Conservation (phyloP, 23 red algal species). For the Pyropia haitanensis region DNA sequence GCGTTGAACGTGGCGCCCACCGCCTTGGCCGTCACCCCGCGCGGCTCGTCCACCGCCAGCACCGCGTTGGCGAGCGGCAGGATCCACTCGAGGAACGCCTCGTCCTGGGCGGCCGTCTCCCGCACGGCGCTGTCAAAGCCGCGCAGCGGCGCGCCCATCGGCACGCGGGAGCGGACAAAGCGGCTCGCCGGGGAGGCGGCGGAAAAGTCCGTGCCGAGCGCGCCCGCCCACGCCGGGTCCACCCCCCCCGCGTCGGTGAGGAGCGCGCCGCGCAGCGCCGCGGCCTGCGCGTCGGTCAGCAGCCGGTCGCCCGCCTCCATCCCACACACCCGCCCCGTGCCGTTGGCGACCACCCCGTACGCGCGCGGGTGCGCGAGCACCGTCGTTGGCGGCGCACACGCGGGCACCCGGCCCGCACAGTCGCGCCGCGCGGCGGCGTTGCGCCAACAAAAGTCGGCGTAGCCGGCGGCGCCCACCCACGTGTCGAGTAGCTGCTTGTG, state of each 20-base stretch:
- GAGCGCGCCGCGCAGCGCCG: neutral
- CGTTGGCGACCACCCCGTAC: neutral
- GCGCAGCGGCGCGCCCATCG: constrained; percentile 6
- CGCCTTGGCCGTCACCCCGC: neutral
- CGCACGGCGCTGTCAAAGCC: neutral
- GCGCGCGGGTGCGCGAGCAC: neutral
- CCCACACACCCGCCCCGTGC: neutral
- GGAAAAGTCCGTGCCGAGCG: neutral
- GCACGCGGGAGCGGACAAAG: constrained; percentile 2
- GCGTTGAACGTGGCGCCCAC: neutral
- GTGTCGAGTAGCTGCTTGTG: neutral
- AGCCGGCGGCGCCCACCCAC: neutral
- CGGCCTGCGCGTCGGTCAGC: neutral
- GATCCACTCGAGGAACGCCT: too few relatives aligned
- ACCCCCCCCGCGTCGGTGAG: too few relatives aligned
- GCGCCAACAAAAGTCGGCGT: neutral
- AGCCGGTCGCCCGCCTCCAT: neutral
- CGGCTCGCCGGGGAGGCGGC: neutral
- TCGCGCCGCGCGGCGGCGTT: neutral
- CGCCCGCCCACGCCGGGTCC: neutral
- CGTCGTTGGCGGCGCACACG: neutral
- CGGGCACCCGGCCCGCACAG: neutral
- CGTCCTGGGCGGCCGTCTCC: too few relatives aligned
- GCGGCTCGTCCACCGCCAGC: too few relatives aligned
- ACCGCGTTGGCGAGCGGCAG: too few relatives aligned